Evolutionary conservation across 108 stramenopile species (phyloP).

Genomic region (Fistulifera pelliculosa): DNA sequence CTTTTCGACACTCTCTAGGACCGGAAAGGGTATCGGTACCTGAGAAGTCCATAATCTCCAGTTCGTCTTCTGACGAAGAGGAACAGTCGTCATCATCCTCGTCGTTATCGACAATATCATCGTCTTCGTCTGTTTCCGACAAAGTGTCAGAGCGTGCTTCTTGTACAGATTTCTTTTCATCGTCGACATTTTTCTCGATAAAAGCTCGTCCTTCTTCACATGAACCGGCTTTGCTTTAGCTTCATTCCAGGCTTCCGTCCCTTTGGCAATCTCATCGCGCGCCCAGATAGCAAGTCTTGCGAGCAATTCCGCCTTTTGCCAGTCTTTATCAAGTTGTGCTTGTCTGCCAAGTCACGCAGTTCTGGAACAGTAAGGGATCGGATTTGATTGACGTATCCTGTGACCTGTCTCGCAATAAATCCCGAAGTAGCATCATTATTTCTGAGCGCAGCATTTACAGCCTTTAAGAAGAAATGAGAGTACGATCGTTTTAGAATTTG

Average conservation of each 20-base stretch:
- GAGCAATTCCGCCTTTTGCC: slow-evolving; percentile 76
- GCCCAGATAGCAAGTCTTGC: slow-evolving; percentile 68
- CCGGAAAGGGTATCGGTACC: background rate
- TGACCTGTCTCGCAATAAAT: slow-evolving; percentile 74
- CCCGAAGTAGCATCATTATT: slow-evolving; percentile 63
- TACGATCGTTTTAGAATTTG: slow-evolving; percentile 8
- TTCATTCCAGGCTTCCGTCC: slow-evolving; percentile 13
- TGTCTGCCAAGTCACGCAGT: slow-evolving; percentile 49
- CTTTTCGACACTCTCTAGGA: no score
- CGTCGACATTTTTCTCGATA: no score
- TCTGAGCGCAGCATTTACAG: slow-evolving; percentile 39
- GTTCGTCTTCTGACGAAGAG: slow-evolving; percentile 36
- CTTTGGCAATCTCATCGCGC: slow-evolving; percentile 61
- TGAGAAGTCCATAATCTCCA: slow-evolving; percentile 22
- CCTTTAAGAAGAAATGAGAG: slow-evolving; percentile 6
- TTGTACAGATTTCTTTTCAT: background rate
- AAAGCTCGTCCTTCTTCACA: slow-evolving; percentile 1
- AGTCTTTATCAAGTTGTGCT: slow-evolving; percentile 37
- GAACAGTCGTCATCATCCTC: slow-evolving; percentile 25
- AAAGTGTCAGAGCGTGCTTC: background rate
- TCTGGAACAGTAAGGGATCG: slow-evolving; percentile 69
- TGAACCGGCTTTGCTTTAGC: slow-evolving; percentile 2
- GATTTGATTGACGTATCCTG: slow-evolving; percentile 45
- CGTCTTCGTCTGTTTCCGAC: slow-evolving; percentile 17
- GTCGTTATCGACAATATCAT: slow-evolving; percentile 30